Conservation (phyloP, 2,329 filamentous ascomycete genomes). For the Fusarium humuli region DNA sequence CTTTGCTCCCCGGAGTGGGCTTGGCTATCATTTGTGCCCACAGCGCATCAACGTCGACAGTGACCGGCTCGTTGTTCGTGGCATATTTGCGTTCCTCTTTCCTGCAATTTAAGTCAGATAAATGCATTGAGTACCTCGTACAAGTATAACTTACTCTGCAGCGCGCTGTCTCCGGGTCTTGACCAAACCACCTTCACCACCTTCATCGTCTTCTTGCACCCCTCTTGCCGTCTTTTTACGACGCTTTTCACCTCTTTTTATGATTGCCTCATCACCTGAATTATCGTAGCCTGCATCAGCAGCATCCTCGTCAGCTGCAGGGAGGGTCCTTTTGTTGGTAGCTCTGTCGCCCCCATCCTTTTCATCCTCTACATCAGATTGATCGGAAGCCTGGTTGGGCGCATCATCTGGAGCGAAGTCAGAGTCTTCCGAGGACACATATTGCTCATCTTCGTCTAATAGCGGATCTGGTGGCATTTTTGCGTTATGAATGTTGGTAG, state of each 20-base stretch:
- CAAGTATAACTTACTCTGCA: constrained; percentile 63
- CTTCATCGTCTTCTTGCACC: constrained; percentile 60
- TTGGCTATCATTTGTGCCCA: constrained; percentile 74
- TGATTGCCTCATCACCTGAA: constrained; percentile 79
- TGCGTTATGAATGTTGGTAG: constrained; percentile 6
- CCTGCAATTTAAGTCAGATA: constrained; percentile 50
- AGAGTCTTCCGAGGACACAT: constrained; percentile 78
- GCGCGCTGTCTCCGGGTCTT: constrained; percentile 79
- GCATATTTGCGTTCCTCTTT: constrained; percentile 68
- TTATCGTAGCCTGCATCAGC: constrained; percentile 69
- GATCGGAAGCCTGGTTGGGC: constrained; percentile 60
- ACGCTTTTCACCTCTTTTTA: constrained; percentile 69
- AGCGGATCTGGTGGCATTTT: constrained; percentile 59
- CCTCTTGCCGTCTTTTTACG: constrained; percentile 58
- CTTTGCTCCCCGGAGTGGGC: constrained; percentile 16
- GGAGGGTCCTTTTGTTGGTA: constrained; percentile 43
- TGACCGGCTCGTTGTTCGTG: constrained; percentile 68
- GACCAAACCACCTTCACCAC: constrained; percentile 71
- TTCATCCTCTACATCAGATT: constrained; percentile 63
- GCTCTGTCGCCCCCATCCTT: constrained; percentile 53
- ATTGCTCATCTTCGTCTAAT: constrained; percentile 66
- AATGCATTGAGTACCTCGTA: background rate
- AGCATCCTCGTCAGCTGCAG: constrained; percentile 36
- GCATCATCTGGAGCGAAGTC: constrained; percentile 74
- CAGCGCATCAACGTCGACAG: constrained; percentile 76